Evolutionary conservation across 768 basidiomycete species (phyloP).

Genomic region (Tylopilus vinaceipallidus): DNA sequence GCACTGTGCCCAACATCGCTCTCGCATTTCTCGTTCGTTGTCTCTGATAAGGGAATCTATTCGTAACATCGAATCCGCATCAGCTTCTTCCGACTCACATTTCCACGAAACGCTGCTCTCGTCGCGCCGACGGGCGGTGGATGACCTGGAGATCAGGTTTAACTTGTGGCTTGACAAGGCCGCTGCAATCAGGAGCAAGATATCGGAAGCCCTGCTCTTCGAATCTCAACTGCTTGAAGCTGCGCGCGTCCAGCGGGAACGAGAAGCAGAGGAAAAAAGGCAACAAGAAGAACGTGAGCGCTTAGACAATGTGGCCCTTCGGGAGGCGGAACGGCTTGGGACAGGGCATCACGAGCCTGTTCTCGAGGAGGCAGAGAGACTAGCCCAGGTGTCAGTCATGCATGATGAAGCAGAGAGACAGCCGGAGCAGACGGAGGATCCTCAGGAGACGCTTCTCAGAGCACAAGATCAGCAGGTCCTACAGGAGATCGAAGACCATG

Average conservation of each 20-base stretch:
- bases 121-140: slow-evolving; percentile 47
- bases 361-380: background rate
- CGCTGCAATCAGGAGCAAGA: slow-evolving; percentile 29
- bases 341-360: slow-evolving; percentile 21
- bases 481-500: slow-evolving; percentile 2
- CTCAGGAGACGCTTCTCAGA: background rate
- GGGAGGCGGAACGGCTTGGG: slow-evolving; percentile 32
- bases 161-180: slow-evolving; percentile 46
- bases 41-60: slow-evolving; percentile 55
- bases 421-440: slow-evolving; percentile 13
- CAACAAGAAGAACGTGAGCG: slow-evolving; percentile 15
- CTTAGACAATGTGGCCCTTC: slow-evolving; percentile 37
- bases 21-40: slow-evolving; percentile 45
- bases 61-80: slow-evolving; percentile 50
- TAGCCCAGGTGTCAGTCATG: slow-evolving; percentile 14
- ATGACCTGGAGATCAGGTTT: slow-evolving; percentile 50
- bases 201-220: slow-evolving; percentile 40
- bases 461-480: slow-evolving; percentile 2
- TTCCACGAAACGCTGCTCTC: slow-evolving; percentile 48
- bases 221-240: slow-evolving; percentile 44
- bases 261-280: slow-evolving; percentile 24
- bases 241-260: slow-evolving; percentile 30
- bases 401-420: slow-evolving; percentile 30
- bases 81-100: slow-evolving; percentile 41
- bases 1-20: slow-evolving; percentile 33